Evolutionary conservation across 2,329 filamentous ascomycete genomes (phyloP), one percentile per base, ranked within the genome.

Genomic region (Thermochaetoides dissita): DNA sequence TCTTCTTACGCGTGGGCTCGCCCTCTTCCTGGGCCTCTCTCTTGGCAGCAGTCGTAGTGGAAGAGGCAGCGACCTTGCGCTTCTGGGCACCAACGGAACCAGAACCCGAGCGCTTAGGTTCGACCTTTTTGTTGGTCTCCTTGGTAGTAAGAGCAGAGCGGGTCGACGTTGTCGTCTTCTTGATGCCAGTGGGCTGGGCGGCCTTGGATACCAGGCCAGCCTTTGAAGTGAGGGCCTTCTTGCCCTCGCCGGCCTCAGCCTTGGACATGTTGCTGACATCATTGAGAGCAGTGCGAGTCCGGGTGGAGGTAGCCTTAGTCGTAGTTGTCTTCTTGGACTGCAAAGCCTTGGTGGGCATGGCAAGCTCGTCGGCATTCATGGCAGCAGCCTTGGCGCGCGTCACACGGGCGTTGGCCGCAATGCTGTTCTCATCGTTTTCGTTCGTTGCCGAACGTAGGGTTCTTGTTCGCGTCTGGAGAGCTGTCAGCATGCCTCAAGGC

Each of bases 231-330:
- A 87, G 82, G 57, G 68, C 69, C 71, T 94, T 94, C 71, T 93
- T 94, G 52, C 72, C 76, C 43, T 84, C 82, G 48, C 71, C 67
- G 6, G 63, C 69, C 41, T 84, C 83, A 38, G 73, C 72, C 63
- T 95, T 96, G 55, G 78, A 78, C 49, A 94, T 82, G 66, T 98
- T 98, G 74, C 87, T 96, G 53, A 95, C 83, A 67, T 98, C 91
- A 45, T 84, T 87, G 33, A 98, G 74, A 38, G 85, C 88, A 54
- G 82, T 76, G 58, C 91, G 85, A 67, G 84, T 91, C 57, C 82
- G 74, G 44, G 62, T 61, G 11, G 48, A 42, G 35, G 46, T 47
- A 34, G 42, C 48, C 39, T 41, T 41, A 38, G 55, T 58, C 7
- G 34, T 35, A 46, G 69, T 69, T 38, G 77, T 64, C 62, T 80